Percentiles rank a stretch among this genome's conserved stretches.
Evolutionary conservation across 2,329 filamentous ascomycete genomes (phyloP).

Genomic region (Apiospora aurea): DNA sequence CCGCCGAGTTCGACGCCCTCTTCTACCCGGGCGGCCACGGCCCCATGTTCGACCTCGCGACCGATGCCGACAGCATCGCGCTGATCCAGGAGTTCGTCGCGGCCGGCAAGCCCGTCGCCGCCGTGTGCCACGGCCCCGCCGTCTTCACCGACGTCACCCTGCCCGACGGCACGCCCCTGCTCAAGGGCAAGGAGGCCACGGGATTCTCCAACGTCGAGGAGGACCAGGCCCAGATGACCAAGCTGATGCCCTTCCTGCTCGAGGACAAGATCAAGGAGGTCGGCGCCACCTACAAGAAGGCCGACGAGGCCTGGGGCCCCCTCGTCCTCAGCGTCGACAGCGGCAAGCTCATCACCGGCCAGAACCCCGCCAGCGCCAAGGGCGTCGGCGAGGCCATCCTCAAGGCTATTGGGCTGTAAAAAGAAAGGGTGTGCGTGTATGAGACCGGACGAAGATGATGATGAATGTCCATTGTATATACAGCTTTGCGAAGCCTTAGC

Average conservation of each 20-base stretch:
- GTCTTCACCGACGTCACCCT: conserved; percentile 66
- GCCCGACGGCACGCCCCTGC: conserved; percentile 57
- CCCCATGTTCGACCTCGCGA: conserved; percentile 72
- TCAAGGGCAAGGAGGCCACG: conserved; percentile 64
- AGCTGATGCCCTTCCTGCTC: conserved; percentile 65
- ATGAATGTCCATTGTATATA: background rate
- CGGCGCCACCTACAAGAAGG: conserved; percentile 64
- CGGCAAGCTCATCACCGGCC: conserved; percentile 62
- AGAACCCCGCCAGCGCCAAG: conserved; percentile 62
- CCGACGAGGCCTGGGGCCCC: conserved; percentile 55
- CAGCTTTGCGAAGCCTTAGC: conserved; percentile 11
- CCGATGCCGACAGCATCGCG: conserved; percentile 61
- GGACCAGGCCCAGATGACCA: conserved; percentile 48
- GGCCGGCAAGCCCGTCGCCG: conserved; percentile 67
- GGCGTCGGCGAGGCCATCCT: conserved; percentile 59
- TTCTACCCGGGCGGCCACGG: conserved; percentile 66
- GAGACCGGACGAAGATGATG: background rate
- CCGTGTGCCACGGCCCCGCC: conserved; percentile 74
- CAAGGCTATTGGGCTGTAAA: conserved; percentile 49
- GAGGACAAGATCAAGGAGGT: conserved; percentile 60
- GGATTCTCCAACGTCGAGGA: conserved; percentile 67
- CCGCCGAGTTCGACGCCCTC: conserved; percentile 68
- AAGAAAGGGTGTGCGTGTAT: background rate
- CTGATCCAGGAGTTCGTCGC: conserved; percentile 69
- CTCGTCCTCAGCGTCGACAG: conserved; percentile 55